Evolutionary conservation across 2,329 filamentous ascomycete species (phyloP).

Genomic region (Didymella glomerata): DNA sequence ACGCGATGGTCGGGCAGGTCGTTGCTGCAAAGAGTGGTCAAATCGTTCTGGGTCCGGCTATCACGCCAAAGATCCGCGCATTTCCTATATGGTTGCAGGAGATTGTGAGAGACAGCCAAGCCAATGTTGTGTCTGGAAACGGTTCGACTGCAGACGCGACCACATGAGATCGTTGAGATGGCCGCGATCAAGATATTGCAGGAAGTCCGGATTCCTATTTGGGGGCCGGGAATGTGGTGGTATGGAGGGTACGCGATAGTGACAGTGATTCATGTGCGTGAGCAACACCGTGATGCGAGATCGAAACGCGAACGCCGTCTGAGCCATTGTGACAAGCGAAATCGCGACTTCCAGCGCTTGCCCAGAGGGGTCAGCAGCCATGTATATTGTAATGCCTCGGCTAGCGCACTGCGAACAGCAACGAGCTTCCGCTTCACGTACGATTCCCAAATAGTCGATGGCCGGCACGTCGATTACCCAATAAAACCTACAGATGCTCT

Average conservation of each 20-base stretch:
- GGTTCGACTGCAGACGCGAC: constrained; percentile 33
- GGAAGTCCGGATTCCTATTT: not conserved
- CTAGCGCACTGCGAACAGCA: constrained; percentile 7
- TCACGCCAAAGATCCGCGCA: constrained; percentile 38
- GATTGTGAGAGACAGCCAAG: constrained; percentile 41
- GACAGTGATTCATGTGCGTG: constrained; percentile 3
- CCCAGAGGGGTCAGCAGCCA: constrained; percentile 7
- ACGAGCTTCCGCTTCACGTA: constrained; percentile 2
- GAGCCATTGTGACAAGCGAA: constrained; percentile 2
- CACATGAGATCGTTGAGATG: not conserved
- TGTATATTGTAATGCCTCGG: constrained; percentile 14
- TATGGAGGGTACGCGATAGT: not conserved
- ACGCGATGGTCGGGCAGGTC: constrained; percentile 57
- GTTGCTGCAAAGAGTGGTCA: constrained; percentile 53
- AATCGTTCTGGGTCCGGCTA: constrained; percentile 49
- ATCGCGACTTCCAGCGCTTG: constrained; percentile 7
- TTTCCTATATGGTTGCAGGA: constrained; percentile 49
- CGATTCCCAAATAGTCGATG: not conserved
- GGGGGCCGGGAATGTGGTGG: constrained; percentile 1
- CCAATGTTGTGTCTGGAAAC: constrained; percentile 39
- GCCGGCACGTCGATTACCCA: constrained; percentile 11
- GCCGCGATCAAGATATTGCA: not conserved
- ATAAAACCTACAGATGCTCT: constrained; percentile 18
- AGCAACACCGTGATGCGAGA: not conserved
- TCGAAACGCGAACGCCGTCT: constrained; percentile 10